Evolutionary conservation across 2,329 filamentous ascomycete genomes (phyloP).

Genomic region (Aspergillus awamori): DNA sequence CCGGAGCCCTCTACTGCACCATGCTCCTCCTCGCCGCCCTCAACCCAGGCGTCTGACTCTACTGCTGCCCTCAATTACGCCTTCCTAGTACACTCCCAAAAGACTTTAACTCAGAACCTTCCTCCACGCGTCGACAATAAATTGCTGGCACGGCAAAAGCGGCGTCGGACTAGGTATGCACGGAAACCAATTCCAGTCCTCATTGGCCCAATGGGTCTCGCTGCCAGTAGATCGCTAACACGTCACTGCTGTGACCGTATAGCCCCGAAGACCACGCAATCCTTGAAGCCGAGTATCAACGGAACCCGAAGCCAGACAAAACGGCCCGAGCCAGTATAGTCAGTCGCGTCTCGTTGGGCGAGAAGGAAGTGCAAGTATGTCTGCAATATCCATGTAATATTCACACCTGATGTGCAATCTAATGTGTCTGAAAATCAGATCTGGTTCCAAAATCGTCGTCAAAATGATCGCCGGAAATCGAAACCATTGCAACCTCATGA

Average conservation of each 20-base stretch:
- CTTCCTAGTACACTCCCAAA: constrained; percentile 63
- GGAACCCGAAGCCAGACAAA: constrained; percentile 90
- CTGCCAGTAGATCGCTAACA: constrained; percentile 14
- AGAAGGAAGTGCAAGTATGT: constrained; percentile 94
- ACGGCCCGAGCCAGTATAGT: constrained; percentile 82
- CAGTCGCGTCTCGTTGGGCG: constrained; percentile 80
- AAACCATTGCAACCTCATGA: constrained; percentile 80
- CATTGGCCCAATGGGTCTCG: not conserved
- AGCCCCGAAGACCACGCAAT: constrained; percentile 88
- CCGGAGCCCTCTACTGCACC: constrained; percentile 34
- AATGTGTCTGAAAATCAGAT: constrained; percentile 60
- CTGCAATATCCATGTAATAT: constrained; percentile 5
- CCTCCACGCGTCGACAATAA: constrained; percentile 63
- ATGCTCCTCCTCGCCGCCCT: constrained; percentile 37
- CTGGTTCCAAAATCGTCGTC: constrained; percentile 95
- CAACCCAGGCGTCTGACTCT: constrained; percentile 36
- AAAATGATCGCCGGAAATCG: constrained; percentile 88
- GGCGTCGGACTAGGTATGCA: constrained; percentile 62
- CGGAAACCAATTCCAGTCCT: constrained; percentile 17
- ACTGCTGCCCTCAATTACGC: constrained; percentile 49
- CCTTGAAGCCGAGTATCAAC: constrained; percentile 81
- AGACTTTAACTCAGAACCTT: constrained; percentile 58
- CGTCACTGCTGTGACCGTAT: constrained; percentile 10
- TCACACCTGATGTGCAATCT: not conserved
- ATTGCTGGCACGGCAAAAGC: constrained; percentile 61